phyloP scores from a whole-genome alignment of 1,139 yeast species.

The Kazachstania sp. region DNA sequence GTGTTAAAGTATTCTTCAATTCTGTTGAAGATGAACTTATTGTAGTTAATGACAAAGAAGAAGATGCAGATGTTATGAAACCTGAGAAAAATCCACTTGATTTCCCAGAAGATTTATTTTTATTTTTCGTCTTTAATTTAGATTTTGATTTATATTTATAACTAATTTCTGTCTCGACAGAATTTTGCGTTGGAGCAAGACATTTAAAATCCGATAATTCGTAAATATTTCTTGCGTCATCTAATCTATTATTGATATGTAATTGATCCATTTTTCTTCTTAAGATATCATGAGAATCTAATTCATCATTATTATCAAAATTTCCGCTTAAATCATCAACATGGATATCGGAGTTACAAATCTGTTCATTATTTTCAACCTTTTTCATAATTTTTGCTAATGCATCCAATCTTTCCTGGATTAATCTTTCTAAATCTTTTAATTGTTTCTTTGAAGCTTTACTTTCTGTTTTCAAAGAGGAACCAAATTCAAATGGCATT shows the following conservation, averaged over 20 bases:
- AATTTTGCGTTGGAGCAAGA: constrained; percentile 8
- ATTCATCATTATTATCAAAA: constrained; percentile 11
- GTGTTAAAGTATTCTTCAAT: background rate
- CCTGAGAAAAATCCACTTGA: constrained; percentile 21
- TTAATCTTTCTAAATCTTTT: constrained; percentile 12
- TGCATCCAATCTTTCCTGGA: constrained; percentile 19
- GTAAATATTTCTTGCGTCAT: constrained; percentile 11
- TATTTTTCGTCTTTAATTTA: constrained; percentile 4
- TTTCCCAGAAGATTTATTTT: constrained; percentile 9
- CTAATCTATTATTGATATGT: constrained; percentile 17
- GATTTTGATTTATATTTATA: constrained; percentile 16
- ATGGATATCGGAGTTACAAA: constrained; percentile 18
- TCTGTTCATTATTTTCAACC: constrained; percentile 13
- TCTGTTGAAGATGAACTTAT: background rate
- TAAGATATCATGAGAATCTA: constrained; percentile 17
- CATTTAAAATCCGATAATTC: constrained; percentile 13
- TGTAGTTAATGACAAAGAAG: constrained; percentile 4
- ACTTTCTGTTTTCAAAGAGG: constrained; percentile 10
- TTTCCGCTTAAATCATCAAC: constrained; percentile 19
- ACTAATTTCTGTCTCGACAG: constrained; percentile 16
- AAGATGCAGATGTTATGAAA: constrained; percentile 12
- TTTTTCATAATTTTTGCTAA: constrained; percentile 16
- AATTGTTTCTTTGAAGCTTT: constrained; percentile 14
- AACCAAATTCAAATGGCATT: constrained; percentile 32
- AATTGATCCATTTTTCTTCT: constrained; percentile 20